Base-by-base conservation (phyloP, 2,329 filamentous ascomycete species). In the Fusarium drepaniforme region DNA sequence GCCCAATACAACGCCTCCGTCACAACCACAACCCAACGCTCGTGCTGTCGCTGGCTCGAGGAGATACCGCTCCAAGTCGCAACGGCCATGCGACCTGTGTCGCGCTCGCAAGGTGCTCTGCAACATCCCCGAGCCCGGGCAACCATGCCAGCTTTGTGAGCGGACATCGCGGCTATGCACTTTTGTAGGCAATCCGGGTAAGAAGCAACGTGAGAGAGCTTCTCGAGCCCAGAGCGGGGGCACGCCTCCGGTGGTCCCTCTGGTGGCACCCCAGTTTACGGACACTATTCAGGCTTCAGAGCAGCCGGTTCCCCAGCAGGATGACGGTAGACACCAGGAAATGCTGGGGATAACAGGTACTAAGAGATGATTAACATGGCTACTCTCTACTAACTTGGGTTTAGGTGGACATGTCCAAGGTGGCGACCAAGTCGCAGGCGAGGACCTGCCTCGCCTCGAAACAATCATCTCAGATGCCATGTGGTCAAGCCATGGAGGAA, bases 121-220 rank as follows among this genome's bases (percentile, higher is more conserved):
- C 65, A 79, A 79, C 11, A 79, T 79, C 4, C 77, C 77, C 8
- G 77, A 79, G 37, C 77, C 77, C 1, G 61, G 68, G n/a, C 60
- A 66, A 40, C 77, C 77, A 21, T 79, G 77, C 35, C 77, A 79
- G 51, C 70, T 79, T 4, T 79, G 77, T 25, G 66, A 75, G 25
- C 65, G 77, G 7, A 78, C 75, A 1, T 76, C 76, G 12, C 66
- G 77, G 7, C 67, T 66, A 1, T 79, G 77, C 44, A 79, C 77
- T 2, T 79, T 79, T 61, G 46, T 78, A 11, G 73, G 64, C 0
- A 77, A 77, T 23, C 72, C 75, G n/a, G 72, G 71, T 1, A 75
- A 78, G 21, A 58, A 58, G 15, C 53, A 58, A 23, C 33, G 53
- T 9, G 53, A 58, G 1, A 58, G 35, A 18, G 18, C 33, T 18